Evolutionary conservation across 805 yeast species (phyloP), one percentile per base, ranked within the genome.

Genomic region (Clavispora fructus): DNA sequence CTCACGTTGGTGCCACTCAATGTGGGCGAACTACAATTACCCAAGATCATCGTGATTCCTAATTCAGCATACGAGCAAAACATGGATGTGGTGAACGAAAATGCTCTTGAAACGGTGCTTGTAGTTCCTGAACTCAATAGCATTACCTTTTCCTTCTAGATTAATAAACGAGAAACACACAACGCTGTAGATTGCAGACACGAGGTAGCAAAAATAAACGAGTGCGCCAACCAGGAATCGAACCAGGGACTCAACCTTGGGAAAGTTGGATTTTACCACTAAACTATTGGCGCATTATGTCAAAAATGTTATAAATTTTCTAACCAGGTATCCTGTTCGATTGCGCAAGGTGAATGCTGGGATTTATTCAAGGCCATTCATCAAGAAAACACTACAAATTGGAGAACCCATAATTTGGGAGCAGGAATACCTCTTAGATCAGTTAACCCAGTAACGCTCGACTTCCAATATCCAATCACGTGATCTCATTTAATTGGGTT

Each of bases 61-160:
- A 42, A 54, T n/a, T 29, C 61, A 13, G 56, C 57, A 14, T 40
- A 62, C 49, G 73, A 64, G 6, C 60, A 68, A 14, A 47, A 61
- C 3, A 74, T 80, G 71, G 89, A 87, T 48, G 62, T 83, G 4
- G 87, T 84, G 46, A 76, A 81, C 54, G 75, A 75, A 45, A 87
- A 87, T 59, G 85, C 84, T 9, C 75, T 80, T 31, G 90, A 87
- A 51, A 74, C 85, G 0, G 64, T 87, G 2, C 68, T 85, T 41
- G 85, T 91, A 6, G 84, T 87, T 3, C 88, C 92, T 0, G 86
- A 84, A 45, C 60, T 77, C 32, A 83, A 83, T 51, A 75, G 78
- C 51, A 74, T 83, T 10, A 78, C 84, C 1, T 78, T 83, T 50
- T 65, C 85, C 1, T 81, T 83, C 57, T 84, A 27, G 25, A 17